phyloP scores from a whole-genome alignment of 495 filamentous ascomycete species.

The Aspergillus homomorphus region DNA sequence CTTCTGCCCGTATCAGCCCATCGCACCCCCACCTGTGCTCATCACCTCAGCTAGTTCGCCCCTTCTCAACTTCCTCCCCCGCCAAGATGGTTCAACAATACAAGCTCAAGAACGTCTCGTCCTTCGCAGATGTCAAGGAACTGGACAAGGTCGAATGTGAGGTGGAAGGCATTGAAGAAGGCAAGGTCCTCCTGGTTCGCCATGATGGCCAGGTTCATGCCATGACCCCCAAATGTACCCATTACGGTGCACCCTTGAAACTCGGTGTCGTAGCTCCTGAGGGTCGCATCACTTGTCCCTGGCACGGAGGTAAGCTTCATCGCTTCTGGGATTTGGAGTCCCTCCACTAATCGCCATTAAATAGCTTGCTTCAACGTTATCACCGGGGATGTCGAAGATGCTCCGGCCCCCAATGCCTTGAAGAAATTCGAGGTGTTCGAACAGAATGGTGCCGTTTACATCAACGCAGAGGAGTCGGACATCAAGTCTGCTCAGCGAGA shows the following conservation, averaged over 20 bases:
- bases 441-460: constrained; percentile 78
- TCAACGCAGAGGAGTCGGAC: constrained; percentile 73
- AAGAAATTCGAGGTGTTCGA: constrained; percentile 75
- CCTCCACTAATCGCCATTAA: neutral
- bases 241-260: constrained; percentile 87
- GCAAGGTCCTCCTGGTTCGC: constrained; percentile 82
- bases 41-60: neutral
- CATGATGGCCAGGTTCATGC: constrained; percentile 71
- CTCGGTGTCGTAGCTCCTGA: constrained; percentile 78
- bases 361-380: constrained; percentile 84
- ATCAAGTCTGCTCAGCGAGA: constrained; percentile 73
- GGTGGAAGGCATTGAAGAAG: constrained; percentile 80
- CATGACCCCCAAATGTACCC: constrained; percentile 83
- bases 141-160: constrained; percentile 86
- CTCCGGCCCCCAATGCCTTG: constrained; percentile 80
- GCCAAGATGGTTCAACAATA: constrained; percentile 65
- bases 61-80: constrained; percentile 4
- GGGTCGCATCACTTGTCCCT: constrained; percentile 85
- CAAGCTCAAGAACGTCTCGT: constrained; percentile 77
- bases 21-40: neutral
- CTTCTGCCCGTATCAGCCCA: neutral
- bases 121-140: constrained; percentile 62
- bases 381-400: constrained; percentile 93
- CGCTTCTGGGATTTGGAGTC: neutral
- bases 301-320: constrained; percentile 75